Base-by-base conservation (phyloP, 2,329 filamentous ascomycete genomes). In the Trichoderma cornu-damae region DNA sequence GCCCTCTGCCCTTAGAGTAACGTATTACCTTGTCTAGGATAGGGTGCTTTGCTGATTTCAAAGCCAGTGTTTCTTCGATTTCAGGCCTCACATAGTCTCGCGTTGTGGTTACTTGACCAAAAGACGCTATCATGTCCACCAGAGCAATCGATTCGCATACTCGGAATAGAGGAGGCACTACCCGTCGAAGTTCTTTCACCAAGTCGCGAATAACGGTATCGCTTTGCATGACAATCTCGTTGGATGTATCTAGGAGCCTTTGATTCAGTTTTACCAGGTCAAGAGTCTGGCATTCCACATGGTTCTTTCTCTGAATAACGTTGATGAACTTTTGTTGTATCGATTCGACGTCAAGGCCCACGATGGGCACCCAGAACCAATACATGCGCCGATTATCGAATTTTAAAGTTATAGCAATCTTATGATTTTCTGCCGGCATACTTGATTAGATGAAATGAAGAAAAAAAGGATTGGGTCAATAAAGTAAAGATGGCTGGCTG, bases 131-230 rank as follows among this genome's bases (percentile, higher is more conserved):
- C 87, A 96, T 93, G 70, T 99, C 94, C 1, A 96, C 77, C 66
- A 96, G 81, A 2, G 88, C 90, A 61, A 97, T 83, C 11, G 88
- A 86, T 69, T 97, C 92, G 63, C 90, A 94, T 38, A 95, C 83
- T 56, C 86, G 86, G 73, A 96, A 96, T 0, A 99, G 76, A 3
- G 79, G 75, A 0, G 88, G 85, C 18, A 92, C 84, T 59, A 90
- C 81, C 0, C 77, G 75, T 32, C 89, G 82, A n/a, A 96, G 79
- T n/a, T 84, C 77, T 14, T 82, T 77, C 14, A 95, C 82, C 2
- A 99, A 77, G 9, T 82, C 73, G 61, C 89, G 83, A 9, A 96
- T 80, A 2, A 88, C 84, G 44, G 82, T 79, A 68, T 96, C 90
- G 65, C 89, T 96, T 73, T 93, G 85, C 61, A 87, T 80, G 3